Base-by-base conservation (phyloP, 2,329 filamentous ascomycete genomes). In the Alternaria panax region DNA sequence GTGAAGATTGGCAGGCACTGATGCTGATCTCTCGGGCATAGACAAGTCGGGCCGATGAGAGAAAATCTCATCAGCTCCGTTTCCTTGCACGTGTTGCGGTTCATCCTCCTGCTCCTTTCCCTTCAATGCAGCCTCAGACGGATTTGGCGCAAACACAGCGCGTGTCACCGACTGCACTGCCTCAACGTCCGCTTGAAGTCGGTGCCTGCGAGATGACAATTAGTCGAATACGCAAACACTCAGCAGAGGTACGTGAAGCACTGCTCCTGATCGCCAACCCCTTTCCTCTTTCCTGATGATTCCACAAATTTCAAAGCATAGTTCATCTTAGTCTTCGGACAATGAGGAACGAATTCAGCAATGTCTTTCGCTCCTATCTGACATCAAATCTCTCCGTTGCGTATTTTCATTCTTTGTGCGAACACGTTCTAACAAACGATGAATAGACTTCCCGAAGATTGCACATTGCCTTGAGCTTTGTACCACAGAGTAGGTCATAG, bases 311-410 rank as follows among this genome's bases (percentile, higher is more conserved):
- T 75, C 57, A 62, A 79, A 75, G 77, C 76, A 80, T 79, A 79
- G 77, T 80, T 79, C 78, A 79, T 70, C 78, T 76, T 75, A 79
- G 74, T 74, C 70, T 70, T 45, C 58, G 73, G 69, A 68, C 70
- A 63, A 66, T 79, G 78, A 72, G 76, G 76, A 78, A 76, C 68
- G 73, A 78, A 74, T 69, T 34, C 64, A 72, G 74, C 69, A 72
- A 72, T 72, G 76, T 80, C 77, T 79, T 79, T 80, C 77, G 74
- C 77, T 74, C 76, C 78, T 79, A 79, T 79, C 75, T 78, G 77
- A 80, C 68, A 42, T 25, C 22, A 40, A 54, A 22, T 46, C 14
- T 20, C 45, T 16, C 9, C 7, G 1, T 16, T 16, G 25, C 24
- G 45, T 18, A 52, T 42, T 28, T 45, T 27, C 27, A 24, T 50